Conservation (phyloP, 2,329 filamentous ascomycete genomes). For the Aureobasidium vineae region DNA sequence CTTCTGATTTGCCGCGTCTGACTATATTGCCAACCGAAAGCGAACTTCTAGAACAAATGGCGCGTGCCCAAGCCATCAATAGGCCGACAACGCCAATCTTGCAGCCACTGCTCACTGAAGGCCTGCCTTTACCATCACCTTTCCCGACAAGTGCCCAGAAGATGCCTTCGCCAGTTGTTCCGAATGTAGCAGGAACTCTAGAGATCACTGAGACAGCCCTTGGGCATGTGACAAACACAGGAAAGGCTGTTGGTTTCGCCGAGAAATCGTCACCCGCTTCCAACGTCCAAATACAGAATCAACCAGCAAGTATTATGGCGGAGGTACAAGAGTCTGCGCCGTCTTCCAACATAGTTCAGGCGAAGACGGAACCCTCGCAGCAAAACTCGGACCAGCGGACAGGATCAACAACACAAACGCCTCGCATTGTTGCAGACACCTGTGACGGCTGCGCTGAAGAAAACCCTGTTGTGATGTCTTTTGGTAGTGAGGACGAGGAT, state of each 20-base stretch:
- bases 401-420: background rate
- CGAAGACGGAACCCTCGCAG: background rate
- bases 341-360: background rate
- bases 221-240: background rate
- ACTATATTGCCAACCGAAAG: constrained; percentile 29
- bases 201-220: background rate
- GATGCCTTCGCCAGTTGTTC: constrained; percentile 21
- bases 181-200: background rate
- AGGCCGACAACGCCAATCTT: constrained; percentile 37
- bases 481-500: constrained; percentile 24
- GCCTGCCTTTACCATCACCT: constrained; percentile 38
- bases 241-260: background rate
- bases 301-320: background rate
- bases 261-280: background rate
- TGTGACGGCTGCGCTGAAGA: constrained; percentile 22
- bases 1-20: constrained; percentile 33
- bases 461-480: background rate
- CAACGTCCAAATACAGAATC: background rate
- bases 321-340: background rate
- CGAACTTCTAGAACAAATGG: constrained; percentile 3
- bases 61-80: constrained; percentile 8
- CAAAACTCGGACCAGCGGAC: background rate
- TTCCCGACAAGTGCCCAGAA: constrained; percentile 32
- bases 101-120: constrained; percentile 34
- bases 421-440: constrained; percentile 5